Evolutionary conservation across 164 flowering plant genomes (phyloP).

Genomic region (Pachysandra terminalis): DNA sequence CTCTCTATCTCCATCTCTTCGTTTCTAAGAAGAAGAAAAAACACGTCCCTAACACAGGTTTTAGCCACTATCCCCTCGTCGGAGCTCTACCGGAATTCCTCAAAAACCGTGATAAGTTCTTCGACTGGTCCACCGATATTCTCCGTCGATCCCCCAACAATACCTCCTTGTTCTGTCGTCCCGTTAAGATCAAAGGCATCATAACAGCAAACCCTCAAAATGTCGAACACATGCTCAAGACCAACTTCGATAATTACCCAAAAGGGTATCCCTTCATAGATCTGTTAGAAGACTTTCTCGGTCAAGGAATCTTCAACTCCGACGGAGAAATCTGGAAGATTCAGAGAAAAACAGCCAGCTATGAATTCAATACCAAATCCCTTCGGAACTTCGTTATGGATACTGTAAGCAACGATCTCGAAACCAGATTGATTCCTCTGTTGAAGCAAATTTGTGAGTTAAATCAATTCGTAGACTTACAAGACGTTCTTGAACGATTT

Average conservation of each 20-base stretch:
- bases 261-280: conserved; percentile 37
- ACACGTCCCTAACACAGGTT: conserved; percentile 24
- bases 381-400: too few species aligned
- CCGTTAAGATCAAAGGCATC: conserved; percentile 29
- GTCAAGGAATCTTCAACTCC: too few species aligned
- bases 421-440: conserved; percentile 32
- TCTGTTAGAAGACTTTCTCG: conserved; percentile 42
- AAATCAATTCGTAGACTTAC: conserved; percentile 27
- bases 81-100: conserved; percentile 48
- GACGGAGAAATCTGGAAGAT: too few species aligned
- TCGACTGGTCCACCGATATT: conserved; percentile 51
- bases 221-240: too few species aligned
- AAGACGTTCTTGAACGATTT: conserved; percentile 39
- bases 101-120: conserved; percentile 54
- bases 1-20: conserved; percentile 22
- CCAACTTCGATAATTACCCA: too few species aligned
- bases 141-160: conserved; percentile 36
- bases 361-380: conserved; percentile 45
- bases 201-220: conserved; percentile 42
- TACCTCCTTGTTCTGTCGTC: conserved; percentile 45
- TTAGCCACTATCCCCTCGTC: conserved; percentile 44
- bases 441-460: conserved; percentile 21
- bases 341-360: conserved; percentile 55
- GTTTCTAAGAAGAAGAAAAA: conserved; percentile 3
- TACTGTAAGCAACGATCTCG: conserved; percentile 29